Conservation (phyloP, 2,329 filamentous ascomycete species). For the Myriosclerotinia curreyana region DNA sequence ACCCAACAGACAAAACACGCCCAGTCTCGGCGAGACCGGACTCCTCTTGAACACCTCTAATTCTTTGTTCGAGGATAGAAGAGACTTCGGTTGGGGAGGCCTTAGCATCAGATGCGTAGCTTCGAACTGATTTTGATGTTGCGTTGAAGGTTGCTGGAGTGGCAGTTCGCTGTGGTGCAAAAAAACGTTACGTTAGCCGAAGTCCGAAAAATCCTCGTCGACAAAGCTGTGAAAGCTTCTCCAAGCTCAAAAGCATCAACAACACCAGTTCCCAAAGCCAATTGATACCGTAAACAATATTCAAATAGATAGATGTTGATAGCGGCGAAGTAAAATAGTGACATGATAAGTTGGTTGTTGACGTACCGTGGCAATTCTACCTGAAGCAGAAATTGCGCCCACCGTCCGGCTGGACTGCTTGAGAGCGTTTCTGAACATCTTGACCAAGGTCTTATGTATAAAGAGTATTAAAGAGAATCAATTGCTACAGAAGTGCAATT, state of each 20-base stretch:
- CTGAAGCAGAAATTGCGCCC: constrained; percentile 86
- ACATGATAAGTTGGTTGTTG: constrained; percentile 45
- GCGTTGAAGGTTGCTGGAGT: constrained; percentile 73
- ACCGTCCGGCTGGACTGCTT: constrained; percentile 94
- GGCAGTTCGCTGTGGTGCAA: constrained; percentile 75
- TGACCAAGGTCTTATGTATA: constrained; percentile 53
- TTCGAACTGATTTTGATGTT: constrained; percentile 69
- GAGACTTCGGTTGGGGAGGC: constrained; percentile 96
- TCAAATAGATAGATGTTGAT: constrained; percentile 37
- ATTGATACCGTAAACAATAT: constrained; percentile 44
- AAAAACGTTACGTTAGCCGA: constrained; percentile 55
- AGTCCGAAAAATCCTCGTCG: constrained; percentile 44
- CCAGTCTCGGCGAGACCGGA: constrained; percentile 95
- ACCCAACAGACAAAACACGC: constrained; percentile 98
- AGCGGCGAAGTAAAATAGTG: constrained; percentile 42
- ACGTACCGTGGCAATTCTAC: constrained; percentile 95
- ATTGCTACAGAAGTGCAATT: constrained; percentile 66
- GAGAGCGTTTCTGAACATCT: constrained; percentile 98
- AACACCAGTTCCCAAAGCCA: constrained; percentile 32
- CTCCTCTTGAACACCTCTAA: constrained; percentile 98
- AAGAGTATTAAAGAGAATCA: constrained; percentile 54
- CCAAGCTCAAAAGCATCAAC: constrained; percentile 43
- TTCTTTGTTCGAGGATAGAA: constrained; percentile 98
- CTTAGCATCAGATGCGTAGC: constrained; percentile 91
- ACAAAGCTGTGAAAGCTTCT: constrained; percentile 38